Percentiles rank a stretch among this genome's conserved stretches.
These are phyloP conservation scores for Astraeus odoratus DNA, from an alignment of 768 basidiomycete genomes.

Conservation along the genomic window DNA sequence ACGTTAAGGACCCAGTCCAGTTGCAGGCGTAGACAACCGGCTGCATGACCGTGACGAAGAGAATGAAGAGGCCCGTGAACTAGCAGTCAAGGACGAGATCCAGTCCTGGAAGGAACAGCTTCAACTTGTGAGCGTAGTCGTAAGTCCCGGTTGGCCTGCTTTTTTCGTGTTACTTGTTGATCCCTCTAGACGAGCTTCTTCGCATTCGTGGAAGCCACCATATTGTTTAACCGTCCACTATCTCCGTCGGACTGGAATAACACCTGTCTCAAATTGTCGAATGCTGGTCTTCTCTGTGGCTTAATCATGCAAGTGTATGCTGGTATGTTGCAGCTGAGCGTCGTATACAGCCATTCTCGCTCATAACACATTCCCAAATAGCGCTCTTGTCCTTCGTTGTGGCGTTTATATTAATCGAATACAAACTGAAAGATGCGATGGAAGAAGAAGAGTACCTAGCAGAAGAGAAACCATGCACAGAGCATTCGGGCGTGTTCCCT, in stretches of 20 bases:
- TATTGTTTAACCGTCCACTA: slow-evolving; percentile 40
- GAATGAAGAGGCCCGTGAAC: slow-evolving; percentile 35
- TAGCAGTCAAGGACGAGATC: slow-evolving; percentile 43
- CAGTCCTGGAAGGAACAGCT: slow-evolving; percentile 57
- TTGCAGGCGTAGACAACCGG: no score
- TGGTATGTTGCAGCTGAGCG: slow-evolving; percentile 25
- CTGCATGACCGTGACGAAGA: no score
- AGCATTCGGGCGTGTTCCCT: slow-evolving; percentile 9
- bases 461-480: slow-evolving; percentile 19
- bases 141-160: slow-evolving; percentile 22
- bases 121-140: slow-evolving; percentile 54
- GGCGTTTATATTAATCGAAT: slow-evolving; percentile 49
- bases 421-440: slow-evolving; percentile 47
- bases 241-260: slow-evolving; percentile 2
- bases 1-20: neutral
- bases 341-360: slow-evolving; percentile 7
- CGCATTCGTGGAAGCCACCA: slow-evolving; percentile 47
- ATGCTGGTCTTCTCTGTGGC: slow-evolving; percentile 42
- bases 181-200: slow-evolving; percentile 50
- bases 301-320: slow-evolving; percentile 48
- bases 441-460: slow-evolving; percentile 39
- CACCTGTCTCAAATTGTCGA: slow-evolving; percentile 27
- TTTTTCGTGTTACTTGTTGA: neutral
- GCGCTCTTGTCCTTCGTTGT: slow-evolving; percentile 45
- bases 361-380: slow-evolving; percentile 1